Percentiles rank a stretch among this genome's conserved stretches.
phyloP scores from a whole-genome alignment of 129 eudicot species.

The Cynara cardunculus region DNA sequence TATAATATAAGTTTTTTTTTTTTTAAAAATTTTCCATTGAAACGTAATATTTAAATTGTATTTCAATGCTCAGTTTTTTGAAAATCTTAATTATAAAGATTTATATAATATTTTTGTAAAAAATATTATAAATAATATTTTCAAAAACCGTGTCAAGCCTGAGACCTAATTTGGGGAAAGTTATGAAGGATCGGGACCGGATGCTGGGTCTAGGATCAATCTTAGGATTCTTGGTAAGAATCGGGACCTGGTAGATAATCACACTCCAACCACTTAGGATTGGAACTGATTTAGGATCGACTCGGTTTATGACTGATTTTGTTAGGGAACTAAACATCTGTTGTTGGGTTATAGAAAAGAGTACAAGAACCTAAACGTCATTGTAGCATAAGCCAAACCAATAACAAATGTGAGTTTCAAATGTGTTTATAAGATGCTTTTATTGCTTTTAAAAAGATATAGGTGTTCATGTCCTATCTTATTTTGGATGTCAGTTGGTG shows the following conservation, averaged over 20 bases:
- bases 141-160: neutral
- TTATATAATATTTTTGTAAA: neutral
- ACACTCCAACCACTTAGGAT: neutral
- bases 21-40: neutral
- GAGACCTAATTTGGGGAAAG: neutral
- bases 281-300: neutral
- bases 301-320: no score
- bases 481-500: no score
- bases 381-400: neutral
- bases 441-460: no score
- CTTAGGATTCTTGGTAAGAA: neutral
- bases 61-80: neutral
- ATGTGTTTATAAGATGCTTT: no score
- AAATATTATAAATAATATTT: neutral
- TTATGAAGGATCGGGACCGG: neutral
- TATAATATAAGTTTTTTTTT: neutral
- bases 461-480: no score
- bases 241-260: no score
- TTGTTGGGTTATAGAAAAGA: neutral
- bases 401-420: no score
- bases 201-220: neutral
- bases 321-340: neutral
- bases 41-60: neutral
- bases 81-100: neutral
- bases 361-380: neutral